Base-by-base conservation (phyloP, 805 yeast species). In the Candida patagonica region DNA sequence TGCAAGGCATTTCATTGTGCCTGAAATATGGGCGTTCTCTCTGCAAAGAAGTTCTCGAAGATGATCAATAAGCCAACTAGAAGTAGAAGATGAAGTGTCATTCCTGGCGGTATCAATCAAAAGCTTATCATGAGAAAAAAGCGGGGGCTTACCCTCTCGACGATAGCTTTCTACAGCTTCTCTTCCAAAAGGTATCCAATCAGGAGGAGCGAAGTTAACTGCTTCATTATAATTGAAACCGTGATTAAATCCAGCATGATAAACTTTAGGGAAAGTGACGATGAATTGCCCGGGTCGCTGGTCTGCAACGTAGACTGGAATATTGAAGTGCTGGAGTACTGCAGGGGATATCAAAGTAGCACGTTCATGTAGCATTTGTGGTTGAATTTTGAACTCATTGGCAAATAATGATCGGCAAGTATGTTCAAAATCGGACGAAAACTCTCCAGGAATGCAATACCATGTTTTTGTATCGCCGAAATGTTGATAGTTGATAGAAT, bases 401-500 rank as follows among this genome's bases (percentile, higher is more conserved):
- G 97, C 96, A 1, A 87, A 81, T 17, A 71, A 55, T 6, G 63
- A 58, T 38, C 66, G 66, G 73, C 85, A 73, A n/a, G 74, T 63
- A 15, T 57, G 51, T 48, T 86, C 92, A 55, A 88, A 87, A 34
- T 63, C 55, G 13, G 66, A 73, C 24, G 89, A 79, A 44, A 71
- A 66, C 1, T 59, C 55, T 9, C 83, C 75, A 0, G 96, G 96
- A 4, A 88, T 80, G 6, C 92, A 89, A 56, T 88, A 88, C 97
- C 97, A 88, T 43, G 87, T 79, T 56, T 89, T 89, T 5, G 89
- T 78, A 10, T 80, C 79, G 1, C 97, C 97, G 46, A 73, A 68
- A 56, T 88, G 96, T 57, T 94, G 94, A 57, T 88, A 88, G 57
- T 89, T 89, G 4, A 94, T 88, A 37, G 94, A 82, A 45, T 85